Evolutionary conservation across 495 filamentous ascomycete genomes (phyloP).

Genomic region (Amorphotheca resinae): DNA sequence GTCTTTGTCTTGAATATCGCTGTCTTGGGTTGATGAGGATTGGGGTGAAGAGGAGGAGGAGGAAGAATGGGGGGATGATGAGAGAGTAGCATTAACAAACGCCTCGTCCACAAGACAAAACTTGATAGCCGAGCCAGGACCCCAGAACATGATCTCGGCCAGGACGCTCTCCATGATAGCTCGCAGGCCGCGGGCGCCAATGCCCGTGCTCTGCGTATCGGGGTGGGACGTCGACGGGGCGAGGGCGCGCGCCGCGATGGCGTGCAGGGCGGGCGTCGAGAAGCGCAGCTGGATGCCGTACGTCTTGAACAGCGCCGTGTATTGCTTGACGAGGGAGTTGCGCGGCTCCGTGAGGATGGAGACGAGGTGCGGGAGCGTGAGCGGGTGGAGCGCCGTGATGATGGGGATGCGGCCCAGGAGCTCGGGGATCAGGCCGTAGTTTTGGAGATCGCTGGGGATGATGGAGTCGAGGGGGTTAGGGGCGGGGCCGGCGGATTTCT

Average conservation of each 20-base stretch:
- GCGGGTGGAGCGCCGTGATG: conserved; percentile 66
- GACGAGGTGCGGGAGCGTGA: conserved; percentile 66
- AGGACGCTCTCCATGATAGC: conserved; percentile 84
- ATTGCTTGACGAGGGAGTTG: conserved; percentile 77
- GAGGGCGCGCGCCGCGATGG: conserved; percentile 61
- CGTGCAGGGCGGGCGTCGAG: conserved; percentile 64
- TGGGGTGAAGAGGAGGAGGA: neutral
- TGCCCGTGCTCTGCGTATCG: conserved; percentile 33
- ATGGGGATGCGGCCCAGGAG: conserved; percentile 84
- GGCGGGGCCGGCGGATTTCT: neutral
- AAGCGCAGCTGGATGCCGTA: conserved; percentile 75
- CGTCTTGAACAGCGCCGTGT: conserved; percentile 71
- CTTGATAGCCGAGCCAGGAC: conserved; percentile 48
- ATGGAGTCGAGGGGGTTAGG: conserved; percentile 49
- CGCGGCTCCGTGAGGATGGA: conserved; percentile 85
- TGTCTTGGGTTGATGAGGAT: neutral
- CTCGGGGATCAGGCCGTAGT: conserved; percentile 90
- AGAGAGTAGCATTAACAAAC: conserved; percentile 2
- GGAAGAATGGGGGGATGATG: no score
- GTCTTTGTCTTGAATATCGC: neutral
- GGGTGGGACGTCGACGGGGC: conserved; percentile 19
- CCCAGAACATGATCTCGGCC: conserved; percentile 83
- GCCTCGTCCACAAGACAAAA: conserved; percentile 34
- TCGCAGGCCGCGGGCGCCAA: conserved; percentile 75
- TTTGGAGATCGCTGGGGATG: conserved; percentile 72